These are phyloP conservation scores for Rubroboletus satanas DNA, from an alignment of 768 basidiomycete genomes.

Conservation along the genomic window DNA sequence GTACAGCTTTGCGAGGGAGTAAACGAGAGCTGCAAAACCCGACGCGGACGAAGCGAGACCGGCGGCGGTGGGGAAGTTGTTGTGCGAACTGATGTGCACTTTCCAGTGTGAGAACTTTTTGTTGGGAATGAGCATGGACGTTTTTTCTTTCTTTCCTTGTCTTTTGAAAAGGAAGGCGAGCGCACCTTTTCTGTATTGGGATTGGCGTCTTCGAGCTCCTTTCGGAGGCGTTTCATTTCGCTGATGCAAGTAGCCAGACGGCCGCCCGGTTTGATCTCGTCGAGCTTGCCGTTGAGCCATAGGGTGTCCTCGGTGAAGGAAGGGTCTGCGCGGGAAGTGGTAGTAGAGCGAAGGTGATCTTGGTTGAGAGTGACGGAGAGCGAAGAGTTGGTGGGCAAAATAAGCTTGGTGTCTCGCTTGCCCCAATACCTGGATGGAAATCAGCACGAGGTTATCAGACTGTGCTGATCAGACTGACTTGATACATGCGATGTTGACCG, in stretches of 20 bases:
- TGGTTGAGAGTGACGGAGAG: slow-evolving; percentile 97
- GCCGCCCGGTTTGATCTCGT: slow-evolving; percentile 79
- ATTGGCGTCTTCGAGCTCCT: slow-evolving; percentile 68
- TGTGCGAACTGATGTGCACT: slow-evolving; percentile 90
- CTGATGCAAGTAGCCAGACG: slow-evolving; percentile 79
- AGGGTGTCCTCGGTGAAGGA: slow-evolving; percentile 72
- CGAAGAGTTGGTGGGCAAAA: slow-evolving; percentile 96
- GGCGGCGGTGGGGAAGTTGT: slow-evolving; percentile 99
- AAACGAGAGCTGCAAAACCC: slow-evolving; percentile 92
- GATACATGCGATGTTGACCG: slow-evolving; percentile 97
- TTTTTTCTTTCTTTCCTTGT: neutral
- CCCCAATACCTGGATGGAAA: slow-evolving; percentile 85
- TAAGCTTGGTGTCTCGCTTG: slow-evolving; percentile 92
- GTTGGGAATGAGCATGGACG: neutral
- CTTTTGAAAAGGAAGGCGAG: neutral
- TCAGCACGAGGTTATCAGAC: slow-evolving; percentile 1
- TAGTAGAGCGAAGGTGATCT: slow-evolving; percentile 91
- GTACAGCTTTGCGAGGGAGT: slow-evolving; percentile 87
- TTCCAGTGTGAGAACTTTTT: slow-evolving; percentile 37
- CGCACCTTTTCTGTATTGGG: slow-evolving; percentile 61
- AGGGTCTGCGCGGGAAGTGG: slow-evolving; percentile 82
- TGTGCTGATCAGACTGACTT: slow-evolving; percentile 52
- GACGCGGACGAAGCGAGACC: slow-evolving; percentile 97
- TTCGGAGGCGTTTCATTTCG: slow-evolving; percentile 79
- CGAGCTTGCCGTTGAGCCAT: slow-evolving; percentile 94